Evolutionary conservation across 805 yeast genomes (phyloP).

Genomic region (Sungouiozyma ichnusensis): DNA sequence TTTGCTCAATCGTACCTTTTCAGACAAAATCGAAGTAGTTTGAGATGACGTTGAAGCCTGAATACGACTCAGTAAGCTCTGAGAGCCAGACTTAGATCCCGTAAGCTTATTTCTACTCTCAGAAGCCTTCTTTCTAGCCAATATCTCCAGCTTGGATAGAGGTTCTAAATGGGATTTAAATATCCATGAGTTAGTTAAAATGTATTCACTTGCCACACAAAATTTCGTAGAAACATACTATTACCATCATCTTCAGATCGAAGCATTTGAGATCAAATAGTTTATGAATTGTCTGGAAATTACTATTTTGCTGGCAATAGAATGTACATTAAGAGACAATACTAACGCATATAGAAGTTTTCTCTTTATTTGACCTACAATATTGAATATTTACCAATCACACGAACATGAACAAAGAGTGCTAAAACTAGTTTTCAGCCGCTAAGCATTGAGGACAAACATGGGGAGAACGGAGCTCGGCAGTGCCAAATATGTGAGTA

Average conservation of each 20-base stretch:
- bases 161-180: neutral
- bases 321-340: too few species aligned
- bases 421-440: too few species aligned
- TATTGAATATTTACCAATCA: too few species aligned
- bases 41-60: neutral
- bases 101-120: neutral
- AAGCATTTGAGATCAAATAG: neutral
- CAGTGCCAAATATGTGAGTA: constrained; percentile 60
- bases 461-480: constrained; percentile 44
- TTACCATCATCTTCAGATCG: neutral
- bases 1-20: neutral
- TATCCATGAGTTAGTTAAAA: neutral
- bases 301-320: too few species aligned
- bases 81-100: neutral
- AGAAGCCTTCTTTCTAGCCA: constrained; percentile 34
- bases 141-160: constrained; percentile 36
- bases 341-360: too few species aligned
- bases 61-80: neutral
- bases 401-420: too few species aligned
- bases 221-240: neutral
- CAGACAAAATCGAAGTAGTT: neutral
- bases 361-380: too few species aligned
- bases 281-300: constrained; percentile 33
- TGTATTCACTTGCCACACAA: neutral
- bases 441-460: neutral